These are phyloP conservation scores for Pleodorina starrii DNA, from an alignment of 139 green algal species.

Conservation along the genomic window DNA sequence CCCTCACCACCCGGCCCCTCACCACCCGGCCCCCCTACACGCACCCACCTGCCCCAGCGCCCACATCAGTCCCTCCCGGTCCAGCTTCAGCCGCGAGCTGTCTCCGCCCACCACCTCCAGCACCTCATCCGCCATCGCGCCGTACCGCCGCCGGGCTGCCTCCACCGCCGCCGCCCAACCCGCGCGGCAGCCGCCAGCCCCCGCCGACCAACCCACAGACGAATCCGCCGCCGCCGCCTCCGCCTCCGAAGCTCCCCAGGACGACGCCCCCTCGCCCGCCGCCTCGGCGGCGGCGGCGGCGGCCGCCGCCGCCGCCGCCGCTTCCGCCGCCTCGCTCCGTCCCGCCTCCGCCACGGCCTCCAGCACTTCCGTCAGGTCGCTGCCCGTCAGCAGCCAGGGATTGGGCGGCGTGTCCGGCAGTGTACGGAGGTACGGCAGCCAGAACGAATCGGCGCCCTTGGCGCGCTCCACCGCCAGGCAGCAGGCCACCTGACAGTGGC, in stretches of 20 bases:
- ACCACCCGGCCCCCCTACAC: neutral
- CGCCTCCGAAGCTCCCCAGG: neutral
- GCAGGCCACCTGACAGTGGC: neutral
- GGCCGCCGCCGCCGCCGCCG: neutral
- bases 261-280: no score
- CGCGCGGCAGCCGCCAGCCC: neutral
- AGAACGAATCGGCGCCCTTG: conserved; percentile 31
- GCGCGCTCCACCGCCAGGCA: neutral
- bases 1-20: neutral
- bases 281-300: neutral
- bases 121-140: conserved; percentile 3
- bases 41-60: conserved; percentile 22
- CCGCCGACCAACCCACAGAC: neutral
- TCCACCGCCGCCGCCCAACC: conserved; percentile 30
- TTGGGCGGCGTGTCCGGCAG: conserved; percentile 20
- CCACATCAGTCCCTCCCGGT: conserved; percentile 35
- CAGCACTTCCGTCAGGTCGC: neutral
- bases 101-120: conserved; percentile 7
- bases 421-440: conserved; percentile 21
- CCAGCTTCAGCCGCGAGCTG: neutral
- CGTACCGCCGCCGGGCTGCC: conserved; percentile 1
- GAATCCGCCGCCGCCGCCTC: neutral
- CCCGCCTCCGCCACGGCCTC: neutral
- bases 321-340: neutral
- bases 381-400: conserved; percentile 8